Conservation (phyloP, 1,284 basidiomycete genomes). For the Microstroma glucosiphilum region DNA sequence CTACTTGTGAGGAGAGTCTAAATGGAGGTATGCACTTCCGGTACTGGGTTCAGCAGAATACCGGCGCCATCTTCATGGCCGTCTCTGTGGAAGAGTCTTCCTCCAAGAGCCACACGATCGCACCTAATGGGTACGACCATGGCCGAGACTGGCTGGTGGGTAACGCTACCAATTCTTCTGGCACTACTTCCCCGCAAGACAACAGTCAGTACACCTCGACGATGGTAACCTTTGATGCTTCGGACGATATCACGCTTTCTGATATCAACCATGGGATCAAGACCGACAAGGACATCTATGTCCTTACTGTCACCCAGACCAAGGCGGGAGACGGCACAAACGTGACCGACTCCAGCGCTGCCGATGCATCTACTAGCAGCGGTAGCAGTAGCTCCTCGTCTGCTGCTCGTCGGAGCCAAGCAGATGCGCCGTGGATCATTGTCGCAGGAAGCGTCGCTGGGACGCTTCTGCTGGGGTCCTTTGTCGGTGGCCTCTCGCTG, state of each 20-base stretch:
- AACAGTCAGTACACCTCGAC: conserved; percentile 30
- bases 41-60: not conserved
- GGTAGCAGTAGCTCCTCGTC: not conserved
- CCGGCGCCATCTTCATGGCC: conserved; percentile 44
- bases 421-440: no score
- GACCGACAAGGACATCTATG: conserved; percentile 34
- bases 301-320: conserved; percentile 38
- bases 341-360: not conserved
- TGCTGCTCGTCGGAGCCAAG: not conserved
- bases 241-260: conserved; percentile 21
- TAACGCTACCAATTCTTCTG: conserved; percentile 35
- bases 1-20: conserved; percentile 11
- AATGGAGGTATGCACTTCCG: conserved; percentile 13
- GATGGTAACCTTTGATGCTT: conserved; percentile 18
- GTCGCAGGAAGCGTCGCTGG: no score
- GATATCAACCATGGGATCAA: conserved; percentile 45
- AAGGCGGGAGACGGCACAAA: conserved; percentile 25
- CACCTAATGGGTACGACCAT: conserved; percentile 40
- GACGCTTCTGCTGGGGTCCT: no score
- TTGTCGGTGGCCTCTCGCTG: no score
- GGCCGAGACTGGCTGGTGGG: conserved; percentile 38
- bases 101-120: conserved; percentile 34
- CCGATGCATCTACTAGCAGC: not conserved
- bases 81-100: conserved; percentile 34
- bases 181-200: conserved; percentile 26